phyloP scores from a whole-genome alignment of 2,329 filamentous ascomycete genomes.

The Ophiostoma angusticollis region DNA sequence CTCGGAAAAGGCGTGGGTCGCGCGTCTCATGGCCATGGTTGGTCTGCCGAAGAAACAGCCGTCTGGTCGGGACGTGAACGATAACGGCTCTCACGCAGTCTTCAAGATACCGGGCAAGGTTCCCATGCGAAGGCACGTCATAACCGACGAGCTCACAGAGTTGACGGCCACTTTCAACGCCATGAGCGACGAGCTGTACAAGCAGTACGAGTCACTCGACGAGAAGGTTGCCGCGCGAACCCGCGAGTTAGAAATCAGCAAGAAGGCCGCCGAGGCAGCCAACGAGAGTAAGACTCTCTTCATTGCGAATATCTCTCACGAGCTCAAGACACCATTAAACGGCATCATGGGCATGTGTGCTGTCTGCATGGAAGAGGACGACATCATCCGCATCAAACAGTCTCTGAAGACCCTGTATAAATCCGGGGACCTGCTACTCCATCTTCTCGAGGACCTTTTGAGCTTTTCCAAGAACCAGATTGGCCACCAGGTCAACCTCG shows the following conservation, averaged over 20 bases:
- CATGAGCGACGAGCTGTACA: constrained; percentile 81
- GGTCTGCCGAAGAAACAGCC: constrained; percentile 20
- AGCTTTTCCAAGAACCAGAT: constrained; percentile 95
- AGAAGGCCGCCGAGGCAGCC: constrained; percentile 84
- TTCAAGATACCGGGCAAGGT: constrained; percentile 85
- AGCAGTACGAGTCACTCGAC: constrained; percentile 75
- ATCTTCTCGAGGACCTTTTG: constrained; percentile 76
- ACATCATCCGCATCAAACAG: constrained; percentile 63
- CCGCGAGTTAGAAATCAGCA: constrained; percentile 73
- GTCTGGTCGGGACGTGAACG: constrained; percentile 21
- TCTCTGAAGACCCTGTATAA: constrained; percentile 83
- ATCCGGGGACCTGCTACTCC: constrained; percentile 70
- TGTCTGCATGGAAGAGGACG: constrained; percentile 84
- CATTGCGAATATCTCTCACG: constrained; percentile 81
- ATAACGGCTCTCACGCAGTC: constrained; percentile 35
- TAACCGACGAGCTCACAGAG: constrained; percentile 78
- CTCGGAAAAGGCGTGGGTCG: constrained; percentile 31
- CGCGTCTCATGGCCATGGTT: constrained; percentile 20
- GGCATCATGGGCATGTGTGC: constrained; percentile 91
- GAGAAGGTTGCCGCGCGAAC: constrained; percentile 75
- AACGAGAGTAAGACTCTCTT: constrained; percentile 97
- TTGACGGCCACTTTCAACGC: constrained; percentile 78
- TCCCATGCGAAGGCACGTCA: constrained; percentile 55
- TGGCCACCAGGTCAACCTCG: constrained; percentile 66
- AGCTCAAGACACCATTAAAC: constrained; percentile 89